Percentiles rank a stretch among this genome's conserved stretches.
Evolutionary conservation across 805 yeast species (phyloP).

Genomic region (Candida adriatica): DNA sequence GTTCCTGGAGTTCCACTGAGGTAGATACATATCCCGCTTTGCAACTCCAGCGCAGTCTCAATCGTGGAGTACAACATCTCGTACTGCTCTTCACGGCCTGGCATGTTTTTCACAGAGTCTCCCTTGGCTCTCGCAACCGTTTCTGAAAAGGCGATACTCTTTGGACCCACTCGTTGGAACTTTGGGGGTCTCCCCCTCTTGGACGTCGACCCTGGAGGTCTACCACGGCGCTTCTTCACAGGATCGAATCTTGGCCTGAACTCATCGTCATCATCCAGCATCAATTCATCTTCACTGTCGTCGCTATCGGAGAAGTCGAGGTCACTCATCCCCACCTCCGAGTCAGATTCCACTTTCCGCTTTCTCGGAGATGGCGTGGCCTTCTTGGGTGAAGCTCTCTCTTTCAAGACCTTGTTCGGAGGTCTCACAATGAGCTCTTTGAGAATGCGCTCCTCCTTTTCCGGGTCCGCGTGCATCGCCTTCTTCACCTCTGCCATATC

Average conservation of each 20-base stretch:
- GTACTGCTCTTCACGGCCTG: slow-evolving; percentile 84
- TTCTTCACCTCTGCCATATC: slow-evolving; percentile 19
- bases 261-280: slow-evolving; percentile 18
- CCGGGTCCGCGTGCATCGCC: slow-evolving; percentile 20
- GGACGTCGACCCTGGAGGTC: slow-evolving; percentile 24
- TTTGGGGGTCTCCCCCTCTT: slow-evolving; percentile 7
- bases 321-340: background rate
- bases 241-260: slow-evolving; percentile 18
- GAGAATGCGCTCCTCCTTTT: slow-evolving; percentile 21
- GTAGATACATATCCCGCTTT: slow-evolving; percentile 78
- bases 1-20: slow-evolving; percentile 98
- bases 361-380: background rate
- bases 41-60: slow-evolving; percentile 62
- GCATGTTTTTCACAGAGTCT: slow-evolving; percentile 39
- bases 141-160: slow-evolving; percentile 4
- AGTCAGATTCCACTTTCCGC: background rate
- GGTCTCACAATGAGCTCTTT: slow-evolving; percentile 16
- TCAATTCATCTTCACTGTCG: slow-evolving; percentile 14
- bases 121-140: slow-evolving; percentile 22
- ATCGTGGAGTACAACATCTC: slow-evolving; percentile 59
- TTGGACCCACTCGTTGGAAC: slow-evolving; percentile 23
- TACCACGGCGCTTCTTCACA: slow-evolving; percentile 4
- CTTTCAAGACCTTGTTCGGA: slow-evolving; percentile 3
- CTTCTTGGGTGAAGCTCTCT: background rate
- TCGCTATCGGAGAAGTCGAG: slow-evolving; percentile 3